Conservation (phyloP, 768 basidiomycete species). For the Phylloporus arenicola region DNA sequence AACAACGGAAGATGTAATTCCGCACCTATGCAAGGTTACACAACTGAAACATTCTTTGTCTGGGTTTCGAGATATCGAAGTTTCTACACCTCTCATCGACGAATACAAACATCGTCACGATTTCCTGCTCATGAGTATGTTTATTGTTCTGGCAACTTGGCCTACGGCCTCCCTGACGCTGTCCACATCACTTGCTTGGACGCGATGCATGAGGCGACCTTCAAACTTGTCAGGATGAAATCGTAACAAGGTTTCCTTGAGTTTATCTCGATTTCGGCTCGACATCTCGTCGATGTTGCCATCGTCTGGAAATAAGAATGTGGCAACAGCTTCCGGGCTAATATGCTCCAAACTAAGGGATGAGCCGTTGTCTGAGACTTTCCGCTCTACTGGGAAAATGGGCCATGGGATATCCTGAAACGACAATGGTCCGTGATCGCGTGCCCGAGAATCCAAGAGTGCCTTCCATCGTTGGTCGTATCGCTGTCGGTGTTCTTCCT, state of each 20-base stretch:
- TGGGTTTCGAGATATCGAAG: background rate
- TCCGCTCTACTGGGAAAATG: conserved; percentile 30
- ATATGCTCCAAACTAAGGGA: conserved; percentile 42
- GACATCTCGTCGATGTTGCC: conserved; percentile 19
- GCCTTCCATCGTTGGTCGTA: conserved; percentile 58
- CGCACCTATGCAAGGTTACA: background rate
- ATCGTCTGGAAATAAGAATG: conserved; percentile 47
- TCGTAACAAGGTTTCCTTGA: conserved; percentile 63
- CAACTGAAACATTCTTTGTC: background rate
- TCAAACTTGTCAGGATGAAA: conserved; percentile 85
- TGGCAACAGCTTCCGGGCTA: conserved; percentile 48
- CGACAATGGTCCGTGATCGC: conserved; percentile 29
- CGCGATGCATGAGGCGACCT: conserved; percentile 56
- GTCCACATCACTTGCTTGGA: conserved; percentile 43
- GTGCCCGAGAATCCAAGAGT: conserved; percentile 34
- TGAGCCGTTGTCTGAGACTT: conserved; percentile 7
- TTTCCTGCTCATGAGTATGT: conserved; percentile 43
- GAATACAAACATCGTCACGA: background rate
- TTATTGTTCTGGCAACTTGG: conserved; percentile 57
- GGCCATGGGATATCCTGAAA: conserved; percentile 77
- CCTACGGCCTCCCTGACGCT: conserved; percentile 56
- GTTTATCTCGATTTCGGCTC: conserved; percentile 53
- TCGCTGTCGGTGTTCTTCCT: conserved; percentile 42
- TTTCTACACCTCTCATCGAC: background rate
- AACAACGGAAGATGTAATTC: background rate